phyloP scores from a whole-genome alignment of 2,329 filamentous ascomycete species.

The Hymenoscyphus salicellus region DNA sequence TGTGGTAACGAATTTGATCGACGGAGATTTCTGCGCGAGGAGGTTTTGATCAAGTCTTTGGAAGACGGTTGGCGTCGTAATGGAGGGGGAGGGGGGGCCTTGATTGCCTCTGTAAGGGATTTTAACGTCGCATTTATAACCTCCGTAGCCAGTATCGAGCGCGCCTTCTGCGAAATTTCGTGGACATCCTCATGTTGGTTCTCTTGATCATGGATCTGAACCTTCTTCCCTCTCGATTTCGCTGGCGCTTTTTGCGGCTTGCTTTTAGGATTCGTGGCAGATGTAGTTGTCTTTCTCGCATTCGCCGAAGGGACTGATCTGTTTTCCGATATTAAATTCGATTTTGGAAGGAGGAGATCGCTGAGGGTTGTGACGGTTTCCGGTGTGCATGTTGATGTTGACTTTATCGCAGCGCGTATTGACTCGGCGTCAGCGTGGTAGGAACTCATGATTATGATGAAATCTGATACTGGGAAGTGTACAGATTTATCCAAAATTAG shows the following conservation, averaged over 20 bases:
- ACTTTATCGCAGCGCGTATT: slow-evolving; percentile 46
- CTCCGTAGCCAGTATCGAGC: slow-evolving; percentile 66
- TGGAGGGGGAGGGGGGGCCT: slow-evolving; percentile 37
- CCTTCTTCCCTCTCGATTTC: slow-evolving; percentile 25
- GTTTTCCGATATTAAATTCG: slow-evolving; percentile 13
- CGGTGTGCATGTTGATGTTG: slow-evolving; percentile 48
- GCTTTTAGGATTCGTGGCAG: slow-evolving; percentile 21
- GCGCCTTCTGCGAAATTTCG: slow-evolving; percentile 55
- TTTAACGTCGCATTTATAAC: slow-evolving; percentile 70
- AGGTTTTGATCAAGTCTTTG: slow-evolving; percentile 40
- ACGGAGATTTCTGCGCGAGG: slow-evolving; percentile 44
- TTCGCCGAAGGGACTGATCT: slow-evolving; percentile 11
- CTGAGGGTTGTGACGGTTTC: slow-evolving; percentile 46
- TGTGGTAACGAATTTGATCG: slow-evolving; percentile 58
- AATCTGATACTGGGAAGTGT: slow-evolving; percentile 13
- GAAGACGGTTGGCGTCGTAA: slow-evolving; percentile 27
- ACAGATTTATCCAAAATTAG: slow-evolving; percentile 32
- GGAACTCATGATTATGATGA: slow-evolving; percentile 40
- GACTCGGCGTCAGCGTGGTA: slow-evolving; percentile 43
- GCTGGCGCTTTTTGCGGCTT: slow-evolving; percentile 23
- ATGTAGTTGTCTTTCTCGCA: slow-evolving; percentile 18
- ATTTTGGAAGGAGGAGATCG: slow-evolving; percentile 43
- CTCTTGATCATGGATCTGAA: slow-evolving; percentile 35
- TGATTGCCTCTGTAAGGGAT: slow-evolving; percentile 64
- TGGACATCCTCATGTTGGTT: slow-evolving; percentile 32